Base-by-base conservation (phyloP, 176 grass and related monocot species). In the Coix lacrymajobi region DNA sequence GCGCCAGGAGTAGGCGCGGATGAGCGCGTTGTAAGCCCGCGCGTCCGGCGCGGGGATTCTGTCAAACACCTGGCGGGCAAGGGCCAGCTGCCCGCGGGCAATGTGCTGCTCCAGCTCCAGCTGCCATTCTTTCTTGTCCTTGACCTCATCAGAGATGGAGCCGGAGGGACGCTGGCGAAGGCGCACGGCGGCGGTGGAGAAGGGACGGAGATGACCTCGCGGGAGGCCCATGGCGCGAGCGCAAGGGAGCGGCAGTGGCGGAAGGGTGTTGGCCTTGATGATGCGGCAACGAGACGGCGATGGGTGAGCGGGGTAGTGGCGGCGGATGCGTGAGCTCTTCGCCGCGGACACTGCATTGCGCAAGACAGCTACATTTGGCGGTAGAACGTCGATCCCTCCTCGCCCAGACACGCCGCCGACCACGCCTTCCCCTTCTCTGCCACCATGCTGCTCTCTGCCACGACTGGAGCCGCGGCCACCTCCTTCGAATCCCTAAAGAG, bases 21-120 rank as follows among this genome's bases (percentile, higher is more conserved):
- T 97, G 85, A 92, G 85, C 12, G 80, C 36, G 73, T 94, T 97
- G 91, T 91, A 92, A 38, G 91, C 57, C 36, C 89, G 91, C 31
- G 84, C 76, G 69, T 81, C 89, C 17, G 85, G 82, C 24, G 65
- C 40, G 4, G 85, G 79, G n/a, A 92, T 86, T 88, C 72, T 60
- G 77, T 97, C 92, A 28, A 97, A 83, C 76, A 92, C 46, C 12
- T 79, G 30, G 19, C 75, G 89, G 51, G 94, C 92, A 25, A 33
- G 62, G 8, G 28, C 24, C 3, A 92, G 66, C 32, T 94, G 54
- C 25, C 86, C 83, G n/a, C 83, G 83, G 37, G 82, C 76, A 13
- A 94, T 4, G 52, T 90, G 51, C 19, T 22, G 85, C 14, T 94
- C 89, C 10, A 86, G 71, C 86, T 83, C 65, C 32, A 52, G 28